phyloP scores from a whole-genome alignment of 2,329 filamentous ascomycete species.

The Claviceps fusiformis region DNA sequence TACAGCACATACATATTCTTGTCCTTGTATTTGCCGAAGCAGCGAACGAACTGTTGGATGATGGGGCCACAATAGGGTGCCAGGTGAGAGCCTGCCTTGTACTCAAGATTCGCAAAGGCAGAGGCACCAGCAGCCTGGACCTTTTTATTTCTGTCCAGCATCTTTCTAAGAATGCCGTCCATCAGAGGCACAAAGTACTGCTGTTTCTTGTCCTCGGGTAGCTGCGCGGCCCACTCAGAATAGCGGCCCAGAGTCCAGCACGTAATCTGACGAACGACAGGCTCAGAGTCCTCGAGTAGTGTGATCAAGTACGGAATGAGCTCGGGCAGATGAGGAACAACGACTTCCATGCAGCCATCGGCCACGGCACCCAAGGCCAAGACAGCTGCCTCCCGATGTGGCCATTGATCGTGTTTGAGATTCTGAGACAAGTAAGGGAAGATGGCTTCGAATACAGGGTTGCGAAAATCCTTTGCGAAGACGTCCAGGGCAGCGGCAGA shows the following conservation, averaged over 20 bases:
- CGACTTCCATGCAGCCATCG: slow-evolving; percentile 82
- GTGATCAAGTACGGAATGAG: slow-evolving; percentile 83
- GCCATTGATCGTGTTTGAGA: slow-evolving; percentile 79
- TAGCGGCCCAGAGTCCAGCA: slow-evolving; percentile 96
- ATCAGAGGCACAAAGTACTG: slow-evolving; percentile 90
- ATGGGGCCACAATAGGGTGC: slow-evolving; percentile 83
- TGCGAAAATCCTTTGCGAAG: slow-evolving; percentile 80
- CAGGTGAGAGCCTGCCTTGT: slow-evolving; percentile 71
- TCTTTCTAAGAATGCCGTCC: slow-evolving; percentile 85
- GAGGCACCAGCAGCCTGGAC: slow-evolving; percentile 94
- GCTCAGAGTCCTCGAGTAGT: slow-evolving; percentile 70
- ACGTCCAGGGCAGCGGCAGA: slow-evolving; percentile 91
- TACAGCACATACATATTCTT: slow-evolving; percentile 98
- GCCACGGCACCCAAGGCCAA: slow-evolving; percentile 89
- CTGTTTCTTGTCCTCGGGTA: slow-evolving; percentile 54
- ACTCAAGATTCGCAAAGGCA: slow-evolving; percentile 89
- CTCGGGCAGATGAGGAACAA: slow-evolving; percentile 80
- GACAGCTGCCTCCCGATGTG: slow-evolving; percentile 83
- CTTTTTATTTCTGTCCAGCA: slow-evolving; percentile 96
- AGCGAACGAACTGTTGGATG: slow-evolving; percentile 79
- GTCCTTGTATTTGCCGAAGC: slow-evolving; percentile 94
- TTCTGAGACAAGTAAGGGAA: slow-evolving; percentile 87
- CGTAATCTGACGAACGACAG: slow-evolving; percentile 89
- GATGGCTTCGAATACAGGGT: slow-evolving; percentile 79
- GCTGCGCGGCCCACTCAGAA: slow-evolving; percentile 76